Evolutionary conservation across 768 basidiomycete species (phyloP).

Genomic region (Crassisporium funariophilum): DNA sequence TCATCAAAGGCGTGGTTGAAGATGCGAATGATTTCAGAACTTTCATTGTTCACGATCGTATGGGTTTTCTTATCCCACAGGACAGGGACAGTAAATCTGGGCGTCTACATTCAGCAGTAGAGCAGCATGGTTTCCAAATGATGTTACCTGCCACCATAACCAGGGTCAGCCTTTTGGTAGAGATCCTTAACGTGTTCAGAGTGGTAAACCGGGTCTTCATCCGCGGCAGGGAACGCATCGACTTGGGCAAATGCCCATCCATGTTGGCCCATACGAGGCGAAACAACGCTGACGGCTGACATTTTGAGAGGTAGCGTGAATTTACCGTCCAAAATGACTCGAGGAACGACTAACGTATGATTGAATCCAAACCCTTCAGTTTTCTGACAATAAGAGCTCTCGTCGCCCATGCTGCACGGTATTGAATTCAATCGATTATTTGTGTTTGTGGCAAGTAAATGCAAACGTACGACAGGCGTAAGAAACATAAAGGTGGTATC

Average conservation of each 20-base stretch:
- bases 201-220: slow-evolving; percentile 73
- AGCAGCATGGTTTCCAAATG: neutral
- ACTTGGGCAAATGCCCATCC: slow-evolving; percentile 88
- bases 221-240: slow-evolving; percentile 70
- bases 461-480: slow-evolving; percentile 69
- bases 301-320: slow-evolving; percentile 12
- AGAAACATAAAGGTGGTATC: slow-evolving; percentile 92
- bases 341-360: slow-evolving; percentile 61
- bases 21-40: slow-evolving; percentile 92
- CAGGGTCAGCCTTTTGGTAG: slow-evolving; percentile 74
- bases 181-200: slow-evolving; percentile 79
- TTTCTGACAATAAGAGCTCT: slow-evolving; percentile 86
- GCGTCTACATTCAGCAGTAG: neutral
- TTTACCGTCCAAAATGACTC: neutral
- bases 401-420: slow-evolving; percentile 82
- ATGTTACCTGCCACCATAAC: slow-evolving; percentile 68
- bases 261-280: slow-evolving; percentile 78
- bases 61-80: slow-evolving; percentile 91
- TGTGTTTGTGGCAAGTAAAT: neutral
- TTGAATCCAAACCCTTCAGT: slow-evolving; percentile 87
- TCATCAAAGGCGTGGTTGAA: slow-evolving; percentile 87
- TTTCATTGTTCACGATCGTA: slow-evolving; percentile 95
- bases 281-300: slow-evolving; percentile 77
- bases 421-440: slow-evolving; percentile 6
- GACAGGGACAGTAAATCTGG: slow-evolving; percentile 83